Evolutionary conservation across 2,329 filamentous ascomycete species (phyloP).

Genomic region (Microsporum ferrugineum): DNA sequence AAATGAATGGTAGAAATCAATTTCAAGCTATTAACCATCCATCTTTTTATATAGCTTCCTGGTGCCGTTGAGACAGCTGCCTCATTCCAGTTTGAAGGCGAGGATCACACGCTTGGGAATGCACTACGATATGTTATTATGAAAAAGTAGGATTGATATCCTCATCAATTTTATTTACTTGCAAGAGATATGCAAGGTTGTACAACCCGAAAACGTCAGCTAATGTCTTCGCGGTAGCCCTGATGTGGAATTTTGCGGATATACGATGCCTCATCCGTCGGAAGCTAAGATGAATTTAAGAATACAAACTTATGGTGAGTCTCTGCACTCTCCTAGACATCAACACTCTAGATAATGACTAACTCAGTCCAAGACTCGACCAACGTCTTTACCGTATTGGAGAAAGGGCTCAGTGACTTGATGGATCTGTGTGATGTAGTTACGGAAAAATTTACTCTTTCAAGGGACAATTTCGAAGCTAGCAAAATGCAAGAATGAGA

Average conservation of each 20-base stretch:
- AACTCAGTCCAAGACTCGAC: conserved; percentile 51
- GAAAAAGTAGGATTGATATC: conserved; percentile 70
- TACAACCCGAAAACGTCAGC: neutral
- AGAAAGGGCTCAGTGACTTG: conserved; percentile 80
- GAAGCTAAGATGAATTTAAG: conserved; percentile 94
- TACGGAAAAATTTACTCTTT: conserved; percentile 69
- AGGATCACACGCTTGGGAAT: conserved; percentile 93
- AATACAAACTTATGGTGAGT: conserved; percentile 88
- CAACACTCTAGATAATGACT: neutral
- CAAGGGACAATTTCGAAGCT: conserved; percentile 50
- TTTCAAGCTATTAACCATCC: neutral
- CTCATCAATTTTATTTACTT: neutral
- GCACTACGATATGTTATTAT: conserved; percentile 90
- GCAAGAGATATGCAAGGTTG: neutral
- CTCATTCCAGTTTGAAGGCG: conserved; percentile 86
- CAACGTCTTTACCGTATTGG: conserved; percentile 70
- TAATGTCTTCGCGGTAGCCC: conserved; percentile 48
- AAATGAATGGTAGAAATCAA: neutral
- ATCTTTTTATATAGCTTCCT: conserved; percentile 50
- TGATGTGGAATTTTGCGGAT: conserved; percentile 94
- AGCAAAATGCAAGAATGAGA: conserved; percentile 16
- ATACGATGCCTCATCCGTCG: conserved; percentile 92
- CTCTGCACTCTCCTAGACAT: neutral
- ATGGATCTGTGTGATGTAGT: conserved; percentile 90
- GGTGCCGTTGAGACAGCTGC: conserved; percentile 76